These are phyloP conservation scores for Talaromyces amestolkiae DNA, from an alignment of 2,329 filamentous ascomycete genomes.

Conservation along the genomic window DNA sequence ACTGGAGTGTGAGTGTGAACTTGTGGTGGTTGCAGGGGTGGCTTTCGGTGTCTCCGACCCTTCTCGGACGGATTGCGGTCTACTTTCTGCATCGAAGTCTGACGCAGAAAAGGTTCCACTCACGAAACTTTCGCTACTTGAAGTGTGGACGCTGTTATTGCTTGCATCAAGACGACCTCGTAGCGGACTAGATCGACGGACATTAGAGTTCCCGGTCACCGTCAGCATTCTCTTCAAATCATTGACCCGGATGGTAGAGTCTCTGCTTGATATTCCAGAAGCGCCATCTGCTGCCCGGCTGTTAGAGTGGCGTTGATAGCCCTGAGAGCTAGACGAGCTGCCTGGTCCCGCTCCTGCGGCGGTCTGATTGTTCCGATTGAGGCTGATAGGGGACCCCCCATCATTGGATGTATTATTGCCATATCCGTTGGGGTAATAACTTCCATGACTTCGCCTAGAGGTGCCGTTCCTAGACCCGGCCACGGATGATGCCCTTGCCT, in stretches of 20 bases:
- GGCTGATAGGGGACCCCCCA: slow-evolving; percentile 25
- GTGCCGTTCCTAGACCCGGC: slow-evolving; percentile 70
- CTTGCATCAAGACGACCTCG: slow-evolving; percentile 38
- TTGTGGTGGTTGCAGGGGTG: slow-evolving; percentile 11
- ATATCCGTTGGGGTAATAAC: slow-evolving; percentile 33
- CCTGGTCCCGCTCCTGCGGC: slow-evolving; percentile 20
- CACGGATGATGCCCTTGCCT: slow-evolving; percentile 69
- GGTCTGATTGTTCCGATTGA: slow-evolving; percentile 24
- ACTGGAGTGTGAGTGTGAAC: slow-evolving; percentile 22
- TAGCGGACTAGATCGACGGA: slow-evolving; percentile 43
- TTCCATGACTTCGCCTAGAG: slow-evolving; percentile 27
- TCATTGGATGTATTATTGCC: slow-evolving; percentile 33
- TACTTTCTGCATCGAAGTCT: slow-evolving; percentile 33
- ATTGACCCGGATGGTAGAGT: slow-evolving; percentile 48
- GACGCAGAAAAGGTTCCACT: slow-evolving; percentile 40
- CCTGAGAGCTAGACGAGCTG: slow-evolving; percentile 30
- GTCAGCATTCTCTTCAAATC: slow-evolving; percentile 50
- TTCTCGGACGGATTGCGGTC: slow-evolving; percentile 30
- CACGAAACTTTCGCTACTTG: slow-evolving; percentile 47
- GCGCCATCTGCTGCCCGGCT: slow-evolving; percentile 34
- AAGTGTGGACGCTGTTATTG: slow-evolving; percentile 34
- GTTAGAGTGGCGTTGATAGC: slow-evolving; percentile 38
- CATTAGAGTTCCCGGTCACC: slow-evolving; percentile 35
- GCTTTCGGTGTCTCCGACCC: slow-evolving; percentile 36
- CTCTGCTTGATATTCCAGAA: slow-evolving; percentile 39